Evolutionary conservation across 1,139 yeast genomes (phyloP).

Genomic region (Suhomyces coccinellae): DNA sequence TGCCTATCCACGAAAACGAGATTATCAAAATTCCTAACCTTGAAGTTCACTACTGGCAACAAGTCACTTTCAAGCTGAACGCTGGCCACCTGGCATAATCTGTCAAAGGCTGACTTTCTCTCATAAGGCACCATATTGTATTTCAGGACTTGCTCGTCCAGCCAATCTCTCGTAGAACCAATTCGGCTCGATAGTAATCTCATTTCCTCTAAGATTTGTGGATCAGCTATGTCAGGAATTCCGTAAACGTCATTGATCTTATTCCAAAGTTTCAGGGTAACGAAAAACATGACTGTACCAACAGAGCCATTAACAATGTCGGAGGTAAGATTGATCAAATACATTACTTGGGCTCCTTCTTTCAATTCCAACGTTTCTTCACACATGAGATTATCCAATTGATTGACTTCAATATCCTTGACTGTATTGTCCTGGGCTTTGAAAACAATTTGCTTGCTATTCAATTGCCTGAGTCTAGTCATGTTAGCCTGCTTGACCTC

Average conservation of each 20-base stretch:
- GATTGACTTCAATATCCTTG: constrained; percentile 21
- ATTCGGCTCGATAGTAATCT: constrained; percentile 28
- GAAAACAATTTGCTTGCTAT: constrained; percentile 39
- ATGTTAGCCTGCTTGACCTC: constrained; percentile 75
- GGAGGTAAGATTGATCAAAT: constrained; percentile 46
- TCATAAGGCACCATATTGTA: constrained; percentile 30
- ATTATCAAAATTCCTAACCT: constrained; percentile 33
- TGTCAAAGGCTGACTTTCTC: constrained; percentile 27
- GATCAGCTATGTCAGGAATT: constrained; percentile 22
- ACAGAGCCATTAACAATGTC: constrained; percentile 57
- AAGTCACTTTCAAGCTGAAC: constrained; percentile 28
- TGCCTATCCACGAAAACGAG: constrained; percentile 62
- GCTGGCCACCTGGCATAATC: constrained; percentile 35
- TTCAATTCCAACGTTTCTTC: constrained; percentile 46
- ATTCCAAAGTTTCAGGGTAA: constrained; percentile 35
- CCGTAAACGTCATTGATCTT: constrained; percentile 31
- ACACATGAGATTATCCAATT: constrained; percentile 49
- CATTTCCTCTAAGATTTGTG: constrained; percentile 29
- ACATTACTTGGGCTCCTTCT: constrained; percentile 64
- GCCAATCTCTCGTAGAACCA: constrained; percentile 26
- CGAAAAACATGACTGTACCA: constrained; percentile 65
- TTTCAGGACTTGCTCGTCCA: constrained; percentile 46
- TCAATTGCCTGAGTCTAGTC: constrained; percentile 42
- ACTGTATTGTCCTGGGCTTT: constrained; percentile 50
- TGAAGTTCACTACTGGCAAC: constrained; percentile 61